phyloP scores from a whole-genome alignment of 2,329 filamentous ascomycete species.

The Xylaria multiplex region DNA sequence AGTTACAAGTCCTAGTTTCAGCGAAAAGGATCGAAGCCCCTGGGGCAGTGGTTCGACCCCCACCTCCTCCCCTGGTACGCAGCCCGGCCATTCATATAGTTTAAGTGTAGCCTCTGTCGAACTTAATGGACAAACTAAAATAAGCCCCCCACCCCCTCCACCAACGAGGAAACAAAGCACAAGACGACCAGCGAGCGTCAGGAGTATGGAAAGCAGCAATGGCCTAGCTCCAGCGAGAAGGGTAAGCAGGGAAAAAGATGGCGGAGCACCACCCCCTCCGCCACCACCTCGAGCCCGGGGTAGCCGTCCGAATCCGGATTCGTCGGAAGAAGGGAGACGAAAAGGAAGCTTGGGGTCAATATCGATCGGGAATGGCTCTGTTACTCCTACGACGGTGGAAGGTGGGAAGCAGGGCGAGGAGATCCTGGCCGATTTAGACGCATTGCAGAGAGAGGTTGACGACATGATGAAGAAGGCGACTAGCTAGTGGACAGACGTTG shows the following conservation, averaged over 20 bases:
- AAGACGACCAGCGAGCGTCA: slow-evolving; percentile 57
- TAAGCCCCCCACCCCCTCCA: slow-evolving; percentile 56
- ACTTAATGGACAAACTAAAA: slow-evolving; percentile 45
- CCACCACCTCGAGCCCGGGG: slow-evolving; percentile 61
- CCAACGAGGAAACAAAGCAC: slow-evolving; percentile 57
- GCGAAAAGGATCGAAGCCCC: slow-evolving; percentile 39
- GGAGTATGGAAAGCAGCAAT: slow-evolving; percentile 53
- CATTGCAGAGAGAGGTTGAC: slow-evolving; percentile 80
- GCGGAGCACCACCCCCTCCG: slow-evolving; percentile 55
- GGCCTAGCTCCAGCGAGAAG: slow-evolving; percentile 45
- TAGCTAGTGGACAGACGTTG: slow-evolving; percentile 1
- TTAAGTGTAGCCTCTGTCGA: slow-evolving; percentile 37
- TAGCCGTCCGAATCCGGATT: slow-evolving; percentile 56
- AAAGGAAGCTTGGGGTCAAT: slow-evolving; percentile 48
- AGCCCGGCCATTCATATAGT: slow-evolving; percentile 22
- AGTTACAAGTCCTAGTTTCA: slow-evolving; percentile 33
- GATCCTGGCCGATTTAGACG: slow-evolving; percentile 77
- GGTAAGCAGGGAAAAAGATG: slow-evolving; percentile 48
- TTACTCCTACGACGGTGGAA: slow-evolving; percentile 36
- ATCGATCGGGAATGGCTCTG: slow-evolving; percentile 34
- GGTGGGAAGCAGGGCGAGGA: slow-evolving; percentile 57
- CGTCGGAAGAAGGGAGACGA: slow-evolving; percentile 42
- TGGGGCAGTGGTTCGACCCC: slow-evolving; percentile 28
- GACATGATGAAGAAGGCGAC: slow-evolving; percentile 60
- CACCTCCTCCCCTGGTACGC: slow-evolving; percentile 25